Percentiles rank a stretch among this genome's conserved stretches.
Conservation (phyloP, 2,329 filamentous ascomycete genomes). For the Colletotrichum truncatum region DNA sequence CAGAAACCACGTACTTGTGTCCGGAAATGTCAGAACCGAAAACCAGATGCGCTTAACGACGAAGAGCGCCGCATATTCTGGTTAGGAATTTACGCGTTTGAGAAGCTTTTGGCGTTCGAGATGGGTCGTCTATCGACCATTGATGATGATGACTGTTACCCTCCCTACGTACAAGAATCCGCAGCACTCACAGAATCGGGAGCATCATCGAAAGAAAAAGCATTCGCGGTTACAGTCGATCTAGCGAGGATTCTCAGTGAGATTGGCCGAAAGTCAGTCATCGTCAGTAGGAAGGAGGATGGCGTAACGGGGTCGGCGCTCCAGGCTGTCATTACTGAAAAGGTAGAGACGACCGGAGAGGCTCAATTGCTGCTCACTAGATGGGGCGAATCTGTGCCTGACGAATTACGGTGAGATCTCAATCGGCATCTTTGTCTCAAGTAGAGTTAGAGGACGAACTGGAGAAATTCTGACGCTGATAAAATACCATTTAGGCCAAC, state of each 20-base stretch:
- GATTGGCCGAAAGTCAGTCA: conserved; percentile 15
- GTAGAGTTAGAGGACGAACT: too few species aligned
- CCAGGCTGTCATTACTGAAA: conserved; percentile 14
- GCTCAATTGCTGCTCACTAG: conserved; percentile 15
- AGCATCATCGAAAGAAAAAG: neutral
- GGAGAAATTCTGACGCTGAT: neutral
- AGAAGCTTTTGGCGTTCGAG: conserved; percentile 19
- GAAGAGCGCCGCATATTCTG: conserved; percentile 12
- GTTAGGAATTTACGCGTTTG: conserved; percentile 11
- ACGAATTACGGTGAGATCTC: conserved; percentile 13
- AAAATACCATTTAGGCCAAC: neutral
- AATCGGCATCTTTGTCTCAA: too few species aligned
- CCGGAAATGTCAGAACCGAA: neutral
- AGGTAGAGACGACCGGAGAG: conserved; percentile 22
- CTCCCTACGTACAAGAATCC: neutral
- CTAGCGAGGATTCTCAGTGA: conserved; percentile 20
- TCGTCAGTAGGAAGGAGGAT: conserved; percentile 16
- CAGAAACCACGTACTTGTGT: conserved; percentile 25
- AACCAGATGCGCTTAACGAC: neutral
- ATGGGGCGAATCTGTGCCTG: conserved; percentile 24
- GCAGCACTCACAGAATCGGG: neutral
- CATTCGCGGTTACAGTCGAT: neutral
- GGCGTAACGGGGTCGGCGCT: neutral
- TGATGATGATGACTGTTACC: conserved; percentile 19
- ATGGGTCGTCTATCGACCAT: conserved; percentile 21